Evolutionary conservation across 768 basidiomycete species (phyloP).

Genomic region (Suillus decipiens): DNA sequence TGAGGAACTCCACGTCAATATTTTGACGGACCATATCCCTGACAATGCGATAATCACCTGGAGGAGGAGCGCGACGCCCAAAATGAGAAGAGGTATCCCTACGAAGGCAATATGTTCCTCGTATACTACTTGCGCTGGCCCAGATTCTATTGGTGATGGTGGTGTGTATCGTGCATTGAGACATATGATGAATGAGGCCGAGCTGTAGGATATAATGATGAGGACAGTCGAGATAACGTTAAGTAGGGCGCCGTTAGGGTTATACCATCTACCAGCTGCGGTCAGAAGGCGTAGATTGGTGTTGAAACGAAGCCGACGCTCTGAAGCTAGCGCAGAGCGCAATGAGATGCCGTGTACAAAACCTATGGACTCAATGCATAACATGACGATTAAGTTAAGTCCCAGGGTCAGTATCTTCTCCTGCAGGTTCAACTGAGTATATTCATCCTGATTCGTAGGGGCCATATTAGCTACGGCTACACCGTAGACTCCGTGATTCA

Average conservation of each 20-base stretch:
- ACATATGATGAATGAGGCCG: slow-evolving; percentile 21
- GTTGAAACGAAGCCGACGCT: slow-evolving; percentile 28
- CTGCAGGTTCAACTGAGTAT: not conserved
- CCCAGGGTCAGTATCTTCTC: slow-evolving; percentile 25
- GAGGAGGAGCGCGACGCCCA: slow-evolving; percentile 12
- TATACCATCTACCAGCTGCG: slow-evolving; percentile 20
- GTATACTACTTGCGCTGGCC: too few species aligned
- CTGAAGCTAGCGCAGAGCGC: slow-evolving; percentile 29
- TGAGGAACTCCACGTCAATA: slow-evolving; percentile 32
- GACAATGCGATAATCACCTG: not conserved
- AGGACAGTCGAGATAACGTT: slow-evolving; percentile 27
- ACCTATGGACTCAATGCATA: slow-evolving; percentile 33
- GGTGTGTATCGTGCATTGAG: too few species aligned
- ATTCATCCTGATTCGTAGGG: too few species aligned
- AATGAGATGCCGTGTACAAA: slow-evolving; percentile 28
- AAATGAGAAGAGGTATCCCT: not conserved
- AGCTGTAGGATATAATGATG: slow-evolving; percentile 31
- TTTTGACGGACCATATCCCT: not conserved
- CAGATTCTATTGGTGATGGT: too few species aligned
- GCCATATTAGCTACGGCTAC: not conserved
- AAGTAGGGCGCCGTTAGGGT: slow-evolving; percentile 25
- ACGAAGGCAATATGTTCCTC: not conserved
- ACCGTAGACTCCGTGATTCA: not conserved
- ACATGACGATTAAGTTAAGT: slow-evolving; percentile 27
- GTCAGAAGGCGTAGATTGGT: slow-evolving; percentile 31